Evolutionary conservation across 2,329 filamentous ascomycete species (phyloP), one percentile per base, ranked within the genome.

Genomic region (Sclerotinia glacialis): DNA sequence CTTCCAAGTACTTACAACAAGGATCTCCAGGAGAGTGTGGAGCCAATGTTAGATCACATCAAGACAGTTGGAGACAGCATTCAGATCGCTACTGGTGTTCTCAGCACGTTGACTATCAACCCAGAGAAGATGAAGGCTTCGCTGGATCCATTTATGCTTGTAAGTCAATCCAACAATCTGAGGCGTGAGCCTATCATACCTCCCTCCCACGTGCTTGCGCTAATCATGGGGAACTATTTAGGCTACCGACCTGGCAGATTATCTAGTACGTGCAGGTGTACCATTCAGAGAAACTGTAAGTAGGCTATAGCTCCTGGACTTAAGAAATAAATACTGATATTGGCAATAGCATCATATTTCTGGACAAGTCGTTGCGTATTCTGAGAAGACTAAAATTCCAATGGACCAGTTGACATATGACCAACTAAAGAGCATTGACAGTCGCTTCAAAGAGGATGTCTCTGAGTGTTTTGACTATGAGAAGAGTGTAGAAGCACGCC

Each of bases 1-100:
- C 85, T 95, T 37, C 90, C 91, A 60, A 65, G 44, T 49, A 71
- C 64, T 46, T 68, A 72, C 47, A 70, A 71, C 44, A 72, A 72
- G 64, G 70, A 72, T 64, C 56, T 68, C n/a, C 92, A 97, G 79
- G 92, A 96, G 79, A 89, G 86, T 67, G 88, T 91, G 69, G 90
- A 96, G 82, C 89, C 90, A n/a, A 86, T 96, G 79, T 85, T 96
- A 59, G 91, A 96, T 78, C 86, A 89, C 76, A 85, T 93, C 78
- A 91, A 93, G 83, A 94, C 91, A 7, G 83, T 95, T 69, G 85
- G 84, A 66, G 90, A 96, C 81, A 92, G 89, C 75, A 84, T 96
- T 65, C 87, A 89, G 77, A 96, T 96, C 72, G 90, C 91, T 37
- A 90, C 90, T 31, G 90, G 93, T 65, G 89, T 96, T 6, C 82